Base-by-base conservation (phyloP, 2,329 filamentous ascomycete genomes). In the Thermothelomyces thermophilus region DNA sequence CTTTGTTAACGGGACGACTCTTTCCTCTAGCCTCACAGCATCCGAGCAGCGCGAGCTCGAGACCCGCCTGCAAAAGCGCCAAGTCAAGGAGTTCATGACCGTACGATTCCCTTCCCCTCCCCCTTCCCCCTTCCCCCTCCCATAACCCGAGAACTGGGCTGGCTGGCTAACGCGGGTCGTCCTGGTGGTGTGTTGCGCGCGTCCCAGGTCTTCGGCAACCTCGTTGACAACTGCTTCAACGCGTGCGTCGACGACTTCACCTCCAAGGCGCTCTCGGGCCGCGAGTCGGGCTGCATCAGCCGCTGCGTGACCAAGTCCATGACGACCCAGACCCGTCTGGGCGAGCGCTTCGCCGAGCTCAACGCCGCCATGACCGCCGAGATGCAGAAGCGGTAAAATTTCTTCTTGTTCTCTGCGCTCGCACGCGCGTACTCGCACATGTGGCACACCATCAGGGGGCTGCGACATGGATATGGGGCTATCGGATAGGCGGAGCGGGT, bases 231-330 rank as follows among this genome's bases (percentile, higher is more conserved):
- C 73, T 98, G 93, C 82, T 98, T 98, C 79, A 84, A 88, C 68
- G 86, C 93, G 71, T 98, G 93, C 77, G 82, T 98, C 72, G 91
- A 90, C 71, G 90, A 97, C 77, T 98, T 98, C 80, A 95, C 90
- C 65, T 95, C 90, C 73, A 97, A 97, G 75, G 87, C 89, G 42
- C 82, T 98, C 59, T 85, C 87, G 56, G 80, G 83, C 60, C 85
- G 88, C 67, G 93, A 98, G 74, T 86, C 87, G 65, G 85, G 87
- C 68, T 98, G 93, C 74, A 83, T 97, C 64, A 84, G 88, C 73
- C 87, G 90, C 63, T 98, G 93, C 72, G 90, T 97, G 55, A 86
- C 93, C 72, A 98, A 98, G 77, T 88, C 88, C 71, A 84, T 97
- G 77, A 93, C 94, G 69, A 85, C 85, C 56, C 88, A 88, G 58